A percentile compares a stretch with the other conserved stretches of the same genome.
phyloP scores from a whole-genome alignment of 2,329 filamentous ascomycete genomes.

The Beauveria caledonica region DNA sequence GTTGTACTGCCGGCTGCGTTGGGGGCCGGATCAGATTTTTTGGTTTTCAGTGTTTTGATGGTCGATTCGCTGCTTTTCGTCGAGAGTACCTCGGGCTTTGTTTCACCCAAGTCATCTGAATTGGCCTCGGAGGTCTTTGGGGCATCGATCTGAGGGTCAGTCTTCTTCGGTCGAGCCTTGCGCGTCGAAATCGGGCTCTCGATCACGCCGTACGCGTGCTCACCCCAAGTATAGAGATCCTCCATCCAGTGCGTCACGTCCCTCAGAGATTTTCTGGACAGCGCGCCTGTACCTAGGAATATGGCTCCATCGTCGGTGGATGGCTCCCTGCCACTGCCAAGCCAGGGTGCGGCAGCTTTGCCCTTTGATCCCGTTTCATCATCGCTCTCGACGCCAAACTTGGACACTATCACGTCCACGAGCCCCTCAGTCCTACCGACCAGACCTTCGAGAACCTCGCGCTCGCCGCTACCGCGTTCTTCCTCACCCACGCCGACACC shows the following conservation, averaged over 20 bases:
- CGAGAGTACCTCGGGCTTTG: neutral
- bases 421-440: slow-evolving; percentile 72
- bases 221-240: slow-evolving; percentile 75
- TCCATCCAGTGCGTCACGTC: slow-evolving; percentile 81
- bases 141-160: neutral
- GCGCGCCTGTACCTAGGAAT: slow-evolving; percentile 70
- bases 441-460: slow-evolving; percentile 88
- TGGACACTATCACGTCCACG: slow-evolving; percentile 78
- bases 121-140: neutral
- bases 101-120: neutral
- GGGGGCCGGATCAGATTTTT: neutral
- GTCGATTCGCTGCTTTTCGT: neutral
- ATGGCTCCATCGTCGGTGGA: slow-evolving; percentile 72
- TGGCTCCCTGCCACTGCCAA: slow-evolving; percentile 62
- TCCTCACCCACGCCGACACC: slow-evolving; percentile 94
- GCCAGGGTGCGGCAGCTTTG: slow-evolving; percentile 44
- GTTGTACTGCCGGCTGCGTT: neutral
- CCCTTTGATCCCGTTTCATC: slow-evolving; percentile 19
- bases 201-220: slow-evolving; percentile 74
- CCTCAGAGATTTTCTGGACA: slow-evolving; percentile 63
- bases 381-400: slow-evolving; percentile 59
- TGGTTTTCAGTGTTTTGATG: neutral
- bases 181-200: slow-evolving; percentile 67
- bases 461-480: slow-evolving; percentile 85
- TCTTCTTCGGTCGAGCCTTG: slow-evolving; percentile 34